Base-by-base conservation (phyloP, 352 stramenopile species). In the Peronospora tabacina region DNA sequence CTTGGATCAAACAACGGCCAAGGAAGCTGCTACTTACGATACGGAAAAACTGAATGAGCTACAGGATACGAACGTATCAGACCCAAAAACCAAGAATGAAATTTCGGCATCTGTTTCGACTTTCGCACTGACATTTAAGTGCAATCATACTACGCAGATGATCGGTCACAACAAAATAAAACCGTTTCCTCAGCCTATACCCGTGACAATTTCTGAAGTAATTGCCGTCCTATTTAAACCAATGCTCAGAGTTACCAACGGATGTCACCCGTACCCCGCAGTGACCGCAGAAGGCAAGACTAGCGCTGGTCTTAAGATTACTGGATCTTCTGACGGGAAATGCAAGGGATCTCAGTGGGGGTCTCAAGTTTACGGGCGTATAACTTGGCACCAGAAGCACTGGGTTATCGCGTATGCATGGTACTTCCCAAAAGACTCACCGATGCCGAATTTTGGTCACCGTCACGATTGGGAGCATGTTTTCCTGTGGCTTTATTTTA, bases 381-480 rank as follows among this genome's bases (percentile, higher is more conserved):
- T 45, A 5, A 49, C 17, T 0, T 61, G 45, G 45, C n/a, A 36
- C 22, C 20, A 4, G 20, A 22, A 22, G 20, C 20, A 22, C 20
- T 66, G 48, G 42, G 56, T 44, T 28, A 59, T 70, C 55, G 65
- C 65, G 55, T 68, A 68, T 52, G 58, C 58, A 17, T 72, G 66
- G 66, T 75, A 75, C 55, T 72, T 75, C 47, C 58, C 66, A 13
- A 75, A 72, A 51, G 66, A 75, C 52, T 59, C 59, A 20, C 66
- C 62, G 22, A 61, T 44, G 9, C 45, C 54, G 13, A 19, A 46
- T 9, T 36, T 75, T 8, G 67, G 63, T 8, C 63, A 76, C 56
- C 67, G 67, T 11, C 67, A 76, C 41, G 60, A 76, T 47, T 76
- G 67, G 67, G 63, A 76, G 47, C 56, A 72, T 33, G 32, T 71